A percentile compares a stretch with the other conserved stretches of the same genome.
Conservation (phyloP, 208 protist genomes). For the Trypanosoma congolense region DNA sequence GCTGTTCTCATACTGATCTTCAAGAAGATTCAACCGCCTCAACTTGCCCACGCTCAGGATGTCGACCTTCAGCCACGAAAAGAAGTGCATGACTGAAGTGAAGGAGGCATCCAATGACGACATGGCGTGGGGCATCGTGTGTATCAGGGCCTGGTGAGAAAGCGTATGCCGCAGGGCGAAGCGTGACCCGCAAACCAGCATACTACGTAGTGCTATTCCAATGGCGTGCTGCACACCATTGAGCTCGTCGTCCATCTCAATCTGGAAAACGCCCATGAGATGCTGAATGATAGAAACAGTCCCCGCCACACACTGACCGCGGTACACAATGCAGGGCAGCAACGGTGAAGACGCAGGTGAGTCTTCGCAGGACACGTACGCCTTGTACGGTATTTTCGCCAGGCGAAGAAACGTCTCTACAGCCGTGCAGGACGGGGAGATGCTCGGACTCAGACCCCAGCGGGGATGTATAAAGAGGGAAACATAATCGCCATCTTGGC, state of each 20-base stretch:
- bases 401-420: slow-evolving; percentile 58
- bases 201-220: slow-evolving; percentile 31
- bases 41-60: slow-evolving; percentile 20
- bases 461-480: slow-evolving; percentile 51
- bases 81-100: slow-evolving; percentile 10
- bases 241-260: slow-evolving; percentile 36
- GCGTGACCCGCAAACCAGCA: slow-evolving; percentile 40
- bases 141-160: slow-evolving; percentile 31
- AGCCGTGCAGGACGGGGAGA: slow-evolving; percentile 38
- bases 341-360: slow-evolving; percentile 27
- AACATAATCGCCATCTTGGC: slow-evolving; percentile 17
- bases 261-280: slow-evolving; percentile 30
- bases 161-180: slow-evolving; percentile 38
- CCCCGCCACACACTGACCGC: slow-evolving; percentile 23
- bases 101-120: slow-evolving; percentile 15
- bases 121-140: slow-evolving; percentile 31
- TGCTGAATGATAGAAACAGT: slow-evolving; percentile 33
- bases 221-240: slow-evolving; percentile 33
- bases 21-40: slow-evolving; percentile 34
- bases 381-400: slow-evolving; percentile 47
- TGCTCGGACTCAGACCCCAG: slow-evolving; percentile 36
- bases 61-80: slow-evolving; percentile 24
- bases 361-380: slow-evolving; percentile 32
- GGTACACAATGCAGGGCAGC: slow-evolving; percentile 50
- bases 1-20: slow-evolving; percentile 47